Conservation (phyloP, 2,329 filamentous ascomycete species). For the Raffaelea ambrosiae region DNA sequence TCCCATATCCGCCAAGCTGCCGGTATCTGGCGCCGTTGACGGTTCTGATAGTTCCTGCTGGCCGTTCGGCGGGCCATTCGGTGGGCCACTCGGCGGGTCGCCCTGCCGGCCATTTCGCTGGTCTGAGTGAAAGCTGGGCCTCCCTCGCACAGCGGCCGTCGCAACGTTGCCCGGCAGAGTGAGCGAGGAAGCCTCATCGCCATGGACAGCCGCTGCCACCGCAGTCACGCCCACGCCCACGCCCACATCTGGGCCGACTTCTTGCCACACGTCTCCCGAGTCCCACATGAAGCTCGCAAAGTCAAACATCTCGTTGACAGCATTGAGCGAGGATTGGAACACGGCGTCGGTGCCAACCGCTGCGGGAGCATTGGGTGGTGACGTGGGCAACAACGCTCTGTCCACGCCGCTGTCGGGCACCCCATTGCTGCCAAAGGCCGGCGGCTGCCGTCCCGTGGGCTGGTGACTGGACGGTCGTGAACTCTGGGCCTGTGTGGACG, state of each 20-base stretch:
- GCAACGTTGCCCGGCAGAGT: no score
- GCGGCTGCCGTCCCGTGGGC: no score
- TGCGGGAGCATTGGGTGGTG: background rate
- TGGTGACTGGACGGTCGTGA: no score
- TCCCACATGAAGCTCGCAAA: conserved; percentile 42
- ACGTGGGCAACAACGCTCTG: background rate
- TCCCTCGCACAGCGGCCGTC: no score
- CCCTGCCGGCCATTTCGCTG: no score
- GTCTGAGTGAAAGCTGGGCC: no score
- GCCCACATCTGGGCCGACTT: conserved; percentile 10
- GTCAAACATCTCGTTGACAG: conserved; percentile 35
- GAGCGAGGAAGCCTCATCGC: no score
- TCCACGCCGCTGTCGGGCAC: background rate
- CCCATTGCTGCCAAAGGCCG: no score
- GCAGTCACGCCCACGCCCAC: background rate
- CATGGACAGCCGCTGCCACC: background rate
- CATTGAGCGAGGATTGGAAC: conserved; percentile 6
- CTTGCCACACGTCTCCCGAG: conserved; percentile 25
- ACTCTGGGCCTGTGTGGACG: no score
- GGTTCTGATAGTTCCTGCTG: conserved; percentile 8
- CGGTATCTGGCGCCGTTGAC: conserved; percentile 9
- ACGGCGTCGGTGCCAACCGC: background rate
- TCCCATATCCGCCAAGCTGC: conserved; percentile 8
- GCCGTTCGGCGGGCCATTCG: no score
- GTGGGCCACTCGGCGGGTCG: no score